phyloP scores from a whole-genome alignment of 495 filamentous ascomycete species.

The Chaetomium tenue region DNA sequence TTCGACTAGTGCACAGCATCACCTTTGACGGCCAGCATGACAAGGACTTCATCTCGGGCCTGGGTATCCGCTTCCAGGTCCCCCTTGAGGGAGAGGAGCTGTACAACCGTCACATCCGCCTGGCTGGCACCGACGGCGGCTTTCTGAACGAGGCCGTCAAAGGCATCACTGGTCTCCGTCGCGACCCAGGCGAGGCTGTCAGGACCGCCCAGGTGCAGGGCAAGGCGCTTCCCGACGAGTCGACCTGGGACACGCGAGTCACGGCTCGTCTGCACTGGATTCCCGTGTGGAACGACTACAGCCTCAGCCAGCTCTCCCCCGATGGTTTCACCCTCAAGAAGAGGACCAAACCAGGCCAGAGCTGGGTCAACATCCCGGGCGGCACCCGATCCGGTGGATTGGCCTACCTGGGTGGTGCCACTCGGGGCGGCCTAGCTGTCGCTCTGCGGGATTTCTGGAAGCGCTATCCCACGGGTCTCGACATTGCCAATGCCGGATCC shows the following conservation, averaged over 20 bases:
- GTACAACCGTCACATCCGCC: slow-evolving; percentile 14
- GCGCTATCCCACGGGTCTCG: slow-evolving; percentile 5
- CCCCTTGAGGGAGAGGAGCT: slow-evolving; percentile 1
- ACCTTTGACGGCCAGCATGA: slow-evolving; percentile 7
- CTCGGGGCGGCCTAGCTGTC: slow-evolving; percentile 4
- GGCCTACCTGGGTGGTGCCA: slow-evolving; percentile 6
- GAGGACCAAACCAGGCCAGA: not conserved
- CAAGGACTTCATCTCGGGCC: slow-evolving; percentile 5
- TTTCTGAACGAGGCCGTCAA: slow-evolving; percentile 12
- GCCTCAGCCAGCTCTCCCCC: slow-evolving; percentile 10
- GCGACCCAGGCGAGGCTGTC: slow-evolving; percentile 5
- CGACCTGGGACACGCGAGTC: slow-evolving; percentile 12
- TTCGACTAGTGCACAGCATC: slow-evolving; percentile 8
- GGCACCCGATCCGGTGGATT: slow-evolving; percentile 8
- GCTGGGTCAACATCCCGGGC: slow-evolving; percentile 12
- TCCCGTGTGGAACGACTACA: slow-evolving; percentile 12
- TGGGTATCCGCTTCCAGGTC: slow-evolving; percentile 9
- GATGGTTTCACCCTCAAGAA: slow-evolving; percentile 14
- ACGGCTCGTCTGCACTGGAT: slow-evolving; percentile 11
- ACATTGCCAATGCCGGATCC: slow-evolving; percentile 2
- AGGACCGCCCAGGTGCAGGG: not conserved
- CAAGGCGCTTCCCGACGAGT: slow-evolving; percentile 12
- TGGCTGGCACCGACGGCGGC: slow-evolving; percentile 7
- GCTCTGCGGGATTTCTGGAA: slow-evolving; percentile 9
- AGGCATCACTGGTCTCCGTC: slow-evolving; percentile 10